These are phyloP conservation scores for Porogramme epimiltina DNA, from an alignment of 1,284 basidiomycete species.

Conservation along the genomic window DNA sequence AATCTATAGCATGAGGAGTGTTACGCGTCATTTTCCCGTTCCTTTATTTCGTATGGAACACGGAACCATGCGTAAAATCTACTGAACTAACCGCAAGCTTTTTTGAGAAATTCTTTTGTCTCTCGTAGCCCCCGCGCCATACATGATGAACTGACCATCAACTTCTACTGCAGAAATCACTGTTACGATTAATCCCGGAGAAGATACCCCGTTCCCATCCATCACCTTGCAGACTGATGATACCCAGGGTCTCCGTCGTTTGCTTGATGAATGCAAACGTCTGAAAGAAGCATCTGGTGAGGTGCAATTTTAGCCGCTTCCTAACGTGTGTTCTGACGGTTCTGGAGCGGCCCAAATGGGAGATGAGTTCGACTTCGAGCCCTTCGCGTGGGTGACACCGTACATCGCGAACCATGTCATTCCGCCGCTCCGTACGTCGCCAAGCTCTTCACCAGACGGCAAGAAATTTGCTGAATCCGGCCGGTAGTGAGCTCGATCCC, in stretches of 20 bases:
- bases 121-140: too few relatives aligned
- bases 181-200: conserved; percentile 48
- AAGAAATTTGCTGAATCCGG: background rate
- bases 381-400: conserved; percentile 38
- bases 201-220: conserved; percentile 29
- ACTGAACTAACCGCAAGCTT: too few relatives aligned
- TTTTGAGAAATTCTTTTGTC: too few relatives aligned
- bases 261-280: conserved; percentile 52
- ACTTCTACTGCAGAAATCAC: conserved; percentile 36
- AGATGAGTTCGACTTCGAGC: conserved; percentile 14
- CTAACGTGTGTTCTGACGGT: background rate
- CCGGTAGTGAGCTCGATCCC: conserved; percentile 41
- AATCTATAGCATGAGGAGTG: too few relatives aligned
- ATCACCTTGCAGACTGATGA: conserved; percentile 49
- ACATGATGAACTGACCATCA: background rate
- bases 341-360: conserved; percentile 8
- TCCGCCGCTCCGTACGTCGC: conserved; percentile 15
- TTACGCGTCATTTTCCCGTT: too few relatives aligned
- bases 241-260: conserved; percentile 42
- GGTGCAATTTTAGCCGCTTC: conserved; percentile 6
- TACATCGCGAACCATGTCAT: conserved; percentile 15
- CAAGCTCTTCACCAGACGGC: background rate
- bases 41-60: too few relatives aligned
- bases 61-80: too few relatives aligned
- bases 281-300: conserved; percentile 45